Conservation (phyloP, 768 basidiomycete species). For the Termitomyces sp. region DNA sequence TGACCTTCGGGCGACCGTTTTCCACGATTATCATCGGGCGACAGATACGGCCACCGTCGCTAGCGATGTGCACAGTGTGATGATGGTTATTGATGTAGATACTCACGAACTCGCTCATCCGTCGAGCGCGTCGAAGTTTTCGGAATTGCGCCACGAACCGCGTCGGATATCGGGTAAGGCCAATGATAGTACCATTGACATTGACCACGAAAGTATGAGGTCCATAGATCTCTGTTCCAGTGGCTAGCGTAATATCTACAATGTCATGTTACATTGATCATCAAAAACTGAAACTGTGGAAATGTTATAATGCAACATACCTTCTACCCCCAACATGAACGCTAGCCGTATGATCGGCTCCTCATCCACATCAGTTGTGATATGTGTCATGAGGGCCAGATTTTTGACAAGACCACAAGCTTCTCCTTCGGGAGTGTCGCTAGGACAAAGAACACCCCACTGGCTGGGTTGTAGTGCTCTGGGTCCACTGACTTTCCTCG, state of each 20-base stretch:
- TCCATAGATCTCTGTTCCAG: constrained; percentile 96
- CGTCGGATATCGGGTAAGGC: constrained; percentile 80
- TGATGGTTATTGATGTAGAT: constrained; percentile 97
- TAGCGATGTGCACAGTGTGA: constrained; percentile 89
- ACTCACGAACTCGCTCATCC: constrained; percentile 94
- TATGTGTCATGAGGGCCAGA: constrained; percentile 98
- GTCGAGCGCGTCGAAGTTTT: constrained; percentile 85
- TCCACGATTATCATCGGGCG: constrained; percentile 97
- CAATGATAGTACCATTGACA: constrained; percentile 95
- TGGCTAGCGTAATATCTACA: constrained; percentile 83
- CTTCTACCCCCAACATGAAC: constrained; percentile 97
- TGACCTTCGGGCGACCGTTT: constrained; percentile 70
- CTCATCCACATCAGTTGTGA: constrained; percentile 98
- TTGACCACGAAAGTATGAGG: constrained; percentile 91
- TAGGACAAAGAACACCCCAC: constrained; percentile 98
- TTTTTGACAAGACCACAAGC: constrained; percentile 99
- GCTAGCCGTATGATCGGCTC: constrained; percentile 86
- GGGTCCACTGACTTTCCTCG: constrained; percentile 96
- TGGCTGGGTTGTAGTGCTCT: constrained; percentile 96
- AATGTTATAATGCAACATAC: constrained; percentile 33
- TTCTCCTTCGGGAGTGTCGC: constrained; percentile 99
- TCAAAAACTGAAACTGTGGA: neutral
- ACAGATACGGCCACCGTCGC: constrained; percentile 97
- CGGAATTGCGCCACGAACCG: constrained; percentile 91
- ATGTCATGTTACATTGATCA: constrained; percentile 11